A percentile compares a stretch with the other conserved stretches of the same genome.
These are phyloP conservation scores for Bipolaris cookei DNA, from an alignment of 2,329 filamentous ascomycete species.

Conservation along the genomic window DNA sequence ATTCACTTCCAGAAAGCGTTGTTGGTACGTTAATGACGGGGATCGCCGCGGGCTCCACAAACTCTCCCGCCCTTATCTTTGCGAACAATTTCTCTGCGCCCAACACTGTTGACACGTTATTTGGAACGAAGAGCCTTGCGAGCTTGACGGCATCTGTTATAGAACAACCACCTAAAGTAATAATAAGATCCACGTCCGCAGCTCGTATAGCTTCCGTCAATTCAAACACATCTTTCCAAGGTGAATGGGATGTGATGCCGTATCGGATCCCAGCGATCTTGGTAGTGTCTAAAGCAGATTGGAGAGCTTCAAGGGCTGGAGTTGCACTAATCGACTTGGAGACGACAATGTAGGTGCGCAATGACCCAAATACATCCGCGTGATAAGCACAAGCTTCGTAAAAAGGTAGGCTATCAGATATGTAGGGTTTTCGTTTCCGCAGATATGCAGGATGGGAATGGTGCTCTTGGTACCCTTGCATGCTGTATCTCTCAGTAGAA, in stretches of 20 bases:
- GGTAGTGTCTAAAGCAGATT: neutral
- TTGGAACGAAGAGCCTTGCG: neutral
- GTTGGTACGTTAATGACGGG: neutral
- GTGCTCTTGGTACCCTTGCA: neutral
- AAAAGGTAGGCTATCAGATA: neutral
- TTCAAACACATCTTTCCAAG: neutral
- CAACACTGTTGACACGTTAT: neutral
- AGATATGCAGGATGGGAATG: neutral
- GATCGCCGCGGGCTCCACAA: neutral
- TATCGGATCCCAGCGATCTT: neutral
- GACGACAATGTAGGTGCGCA: neutral
- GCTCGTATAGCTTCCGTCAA: neutral
- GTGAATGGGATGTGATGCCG: neutral
- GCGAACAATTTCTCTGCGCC: neutral
- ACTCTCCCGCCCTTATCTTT: neutral
- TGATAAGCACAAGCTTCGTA: neutral
- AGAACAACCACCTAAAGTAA: neutral
- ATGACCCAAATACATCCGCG: neutral
- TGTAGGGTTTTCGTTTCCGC: neutral
- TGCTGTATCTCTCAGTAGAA: neutral
- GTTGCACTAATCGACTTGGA: neutral
- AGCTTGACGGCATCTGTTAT: neutral
- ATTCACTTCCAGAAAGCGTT: neutral
- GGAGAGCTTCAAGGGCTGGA: neutral
- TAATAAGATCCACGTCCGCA: neutral